Evolutionary conservation across 441 rosid species (phyloP).

Genomic region (Gossypium trilobum): DNA sequence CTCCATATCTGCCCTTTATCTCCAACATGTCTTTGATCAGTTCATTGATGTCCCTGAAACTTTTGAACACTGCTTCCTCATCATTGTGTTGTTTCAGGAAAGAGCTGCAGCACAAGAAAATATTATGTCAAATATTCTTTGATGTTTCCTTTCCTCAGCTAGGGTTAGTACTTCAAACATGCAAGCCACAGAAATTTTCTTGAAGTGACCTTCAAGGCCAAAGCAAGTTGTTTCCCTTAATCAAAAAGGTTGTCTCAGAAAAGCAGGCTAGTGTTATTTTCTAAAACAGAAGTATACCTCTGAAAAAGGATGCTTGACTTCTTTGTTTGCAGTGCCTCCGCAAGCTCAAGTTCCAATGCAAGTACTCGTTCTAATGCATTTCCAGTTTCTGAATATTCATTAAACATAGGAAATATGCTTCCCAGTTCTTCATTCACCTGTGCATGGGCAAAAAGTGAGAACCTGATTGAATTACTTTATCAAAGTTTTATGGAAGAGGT

Average conservation of each 20-base stretch:
- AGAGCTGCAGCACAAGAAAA: constrained; percentile 46
- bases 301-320: constrained; percentile 66
- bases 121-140: neutral
- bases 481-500: neutral
- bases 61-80: constrained; percentile 81
- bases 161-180: neutral
- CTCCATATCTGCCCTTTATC: constrained; percentile 53
- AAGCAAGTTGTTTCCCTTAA: neutral
- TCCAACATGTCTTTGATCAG: constrained; percentile 83
- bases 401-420: constrained; percentile 57
- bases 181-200: neutral
- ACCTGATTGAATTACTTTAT: constrained; percentile 6
- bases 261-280: neutral
- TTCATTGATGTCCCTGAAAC: constrained; percentile 90
- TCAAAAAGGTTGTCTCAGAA: neutral
- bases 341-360: constrained; percentile 89
- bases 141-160: neutral
- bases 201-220: neutral
- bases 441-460: constrained; percentile 16
- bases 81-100: constrained; percentile 78
- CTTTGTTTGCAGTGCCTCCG: constrained; percentile 74
- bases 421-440: constrained; percentile 90
- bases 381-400: constrained; percentile 48
- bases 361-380: constrained; percentile 84
- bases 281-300: constrained; percentile 38